A percentile compares a stretch with the other conserved stretches of the same genome.
Conservation (phyloP, 2,329 filamentous ascomycete species). For the Phaeosphaeria sp. region DNA sequence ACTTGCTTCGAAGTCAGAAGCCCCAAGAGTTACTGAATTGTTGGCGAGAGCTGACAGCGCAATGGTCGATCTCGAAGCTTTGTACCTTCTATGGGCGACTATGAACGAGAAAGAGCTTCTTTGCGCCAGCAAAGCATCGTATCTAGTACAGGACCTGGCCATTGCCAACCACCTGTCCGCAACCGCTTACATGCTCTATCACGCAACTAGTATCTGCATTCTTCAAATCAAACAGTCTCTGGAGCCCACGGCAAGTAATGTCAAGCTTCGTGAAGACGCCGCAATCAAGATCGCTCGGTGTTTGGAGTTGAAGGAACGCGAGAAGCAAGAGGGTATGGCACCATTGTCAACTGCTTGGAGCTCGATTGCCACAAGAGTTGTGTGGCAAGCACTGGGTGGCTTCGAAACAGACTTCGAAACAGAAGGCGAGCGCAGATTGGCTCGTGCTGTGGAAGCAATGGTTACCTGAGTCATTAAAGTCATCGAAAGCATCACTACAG, state of each 20-base stretch:
- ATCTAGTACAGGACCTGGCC: constrained; percentile 13
- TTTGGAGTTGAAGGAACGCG: constrained; percentile 27
- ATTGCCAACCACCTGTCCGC: constrained; percentile 28
- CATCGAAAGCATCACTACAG: not conserved
- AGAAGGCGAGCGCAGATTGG: constrained; percentile 27
- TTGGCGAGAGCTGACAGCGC: constrained; percentile 10
- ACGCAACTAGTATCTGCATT: constrained; percentile 28
- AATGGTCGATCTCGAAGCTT: constrained; percentile 9
- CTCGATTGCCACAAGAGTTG: constrained; percentile 32
- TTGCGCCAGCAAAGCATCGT: constrained; percentile 2
- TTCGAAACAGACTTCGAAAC: constrained; percentile 26
- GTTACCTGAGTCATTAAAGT: not conserved
- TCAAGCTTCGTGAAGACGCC: constrained; percentile 21
- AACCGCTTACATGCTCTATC: constrained; percentile 34
- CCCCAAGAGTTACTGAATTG: constrained; percentile 6
- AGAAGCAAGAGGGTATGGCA: constrained; percentile 18
- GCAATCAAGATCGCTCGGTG: constrained; percentile 25
- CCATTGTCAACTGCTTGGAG: constrained; percentile 31
- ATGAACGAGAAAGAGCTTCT: constrained; percentile 21
- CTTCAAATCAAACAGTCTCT: constrained; percentile 26
- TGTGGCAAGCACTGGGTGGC: constrained; percentile 33
- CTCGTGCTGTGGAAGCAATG: constrained; percentile 15
- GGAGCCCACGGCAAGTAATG: constrained; percentile 19
- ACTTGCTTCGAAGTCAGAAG: not conserved
- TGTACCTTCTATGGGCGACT: constrained; percentile 17